Evolutionary conservation across 225 moss, liverwort and hornwort species (phyloP).

Genomic region (Straminergon stramineum): DNA sequence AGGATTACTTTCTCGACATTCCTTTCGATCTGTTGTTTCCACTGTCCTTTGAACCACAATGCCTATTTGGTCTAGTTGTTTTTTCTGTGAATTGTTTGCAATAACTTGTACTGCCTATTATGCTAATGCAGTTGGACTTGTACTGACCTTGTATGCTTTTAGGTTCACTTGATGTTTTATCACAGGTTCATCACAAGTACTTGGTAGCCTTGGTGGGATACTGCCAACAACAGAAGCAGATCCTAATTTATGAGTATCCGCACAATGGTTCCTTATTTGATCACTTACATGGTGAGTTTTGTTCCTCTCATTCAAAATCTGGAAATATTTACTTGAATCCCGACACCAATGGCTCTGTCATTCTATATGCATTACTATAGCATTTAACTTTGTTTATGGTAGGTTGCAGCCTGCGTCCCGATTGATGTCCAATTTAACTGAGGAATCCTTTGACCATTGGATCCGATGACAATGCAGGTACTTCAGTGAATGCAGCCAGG

Average conservation of each 20-base stretch:
- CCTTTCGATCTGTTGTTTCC: not conserved
- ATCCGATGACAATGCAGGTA: not conserved
- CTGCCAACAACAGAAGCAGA: slow-evolving; percentile 31
- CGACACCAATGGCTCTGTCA: not conserved
- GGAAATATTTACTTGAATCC: not conserved
- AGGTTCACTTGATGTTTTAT: slow-evolving; percentile 54
- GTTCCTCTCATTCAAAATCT: not conserved
- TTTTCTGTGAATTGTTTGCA: not conserved
- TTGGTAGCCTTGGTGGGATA: slow-evolving; percentile 50
- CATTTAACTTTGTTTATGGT: not conserved
- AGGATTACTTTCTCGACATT: not conserved
- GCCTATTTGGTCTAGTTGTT: not conserved
- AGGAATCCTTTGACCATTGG: not conserved
- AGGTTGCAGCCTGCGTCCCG: not conserved
- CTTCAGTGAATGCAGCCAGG: not conserved
- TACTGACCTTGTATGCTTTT: not conserved
- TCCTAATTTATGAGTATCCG: slow-evolving; percentile 60
- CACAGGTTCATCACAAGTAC: not conserved
- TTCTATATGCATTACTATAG: not conserved
- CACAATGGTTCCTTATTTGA: slow-evolving; percentile 36
- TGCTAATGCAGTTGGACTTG: not conserved
- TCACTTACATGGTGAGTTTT: slow-evolving; percentile 27
- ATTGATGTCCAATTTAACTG: not conserved
- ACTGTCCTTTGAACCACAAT: not conserved
- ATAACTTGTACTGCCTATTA: not conserved